Evolutionary conservation across 1,139 yeast species (phyloP), one percentile per base, ranked within the genome.

Genomic region (Citeromyces siamensis): DNA sequence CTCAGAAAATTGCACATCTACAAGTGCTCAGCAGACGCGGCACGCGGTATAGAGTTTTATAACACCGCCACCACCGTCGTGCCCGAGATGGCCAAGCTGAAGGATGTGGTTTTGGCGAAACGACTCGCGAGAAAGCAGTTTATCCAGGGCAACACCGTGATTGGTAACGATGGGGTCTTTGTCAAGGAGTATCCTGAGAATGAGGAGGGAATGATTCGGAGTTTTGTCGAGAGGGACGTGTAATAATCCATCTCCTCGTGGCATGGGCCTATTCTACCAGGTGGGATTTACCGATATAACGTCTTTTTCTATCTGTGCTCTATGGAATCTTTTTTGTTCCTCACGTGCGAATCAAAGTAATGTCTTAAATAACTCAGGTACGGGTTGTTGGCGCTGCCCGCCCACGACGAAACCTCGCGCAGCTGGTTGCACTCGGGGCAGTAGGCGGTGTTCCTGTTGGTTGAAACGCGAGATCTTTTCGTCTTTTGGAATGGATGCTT

Each of bases 61-160:
- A 58, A 59, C 37, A 74, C 73, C 21, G 75, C 76, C 59, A 78
- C 94, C 10, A 62, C 68, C 2, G 94, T 84, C 27, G 68, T 74
- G 5, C 66, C 64, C 9, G 83, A 79, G 19, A 60, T 78, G 43
- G 72, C 80, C 31, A 60, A 66, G 46, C 79, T 68, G 52, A 70
- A 95, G 58, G 78, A 75, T 40, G 62, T 68, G 34, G 86, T 85
- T 14, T 60, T 84, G 43, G 62, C 62, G 38, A 79, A 82, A 54
- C 82, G 84, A 58, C 63, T 77, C 44, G 94, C 95, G 43, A 71
- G 95, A 53, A 79, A 77, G 55, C 93, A 83, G 54, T 70, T 80
- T 49, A 75, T 85, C 41, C 95, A 85, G 59, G 84, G 85, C 26
- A 85, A 85, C 56, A 79, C 93, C 6, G 50, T 59, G 19, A 43